Conservation (phyloP, 139 green algal genomes). For the Edaphochlamys debaryana region DNA sequence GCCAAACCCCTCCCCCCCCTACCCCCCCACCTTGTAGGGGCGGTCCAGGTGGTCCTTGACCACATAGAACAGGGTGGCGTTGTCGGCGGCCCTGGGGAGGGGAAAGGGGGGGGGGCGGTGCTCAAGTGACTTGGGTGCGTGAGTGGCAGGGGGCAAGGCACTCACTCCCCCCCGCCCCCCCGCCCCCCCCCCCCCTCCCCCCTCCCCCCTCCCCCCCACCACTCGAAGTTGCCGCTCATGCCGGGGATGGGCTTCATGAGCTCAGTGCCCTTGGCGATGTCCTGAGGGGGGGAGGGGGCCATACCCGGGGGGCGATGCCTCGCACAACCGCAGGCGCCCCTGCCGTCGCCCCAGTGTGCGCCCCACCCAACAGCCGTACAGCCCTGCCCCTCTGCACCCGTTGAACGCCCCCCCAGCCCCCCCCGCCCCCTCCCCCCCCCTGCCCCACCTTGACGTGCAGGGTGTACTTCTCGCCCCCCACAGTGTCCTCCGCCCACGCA, state of each 20-base stretch:
- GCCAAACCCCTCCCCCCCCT: neutral
- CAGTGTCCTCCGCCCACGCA: conserved; percentile 81
- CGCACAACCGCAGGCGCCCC: no score
- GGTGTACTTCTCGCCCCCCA: conserved; percentile 85
- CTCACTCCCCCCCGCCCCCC: no score
- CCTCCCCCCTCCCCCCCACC: no score
- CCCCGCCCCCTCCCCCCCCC: neutral
- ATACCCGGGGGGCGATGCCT: no score
- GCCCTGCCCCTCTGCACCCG: neutral
- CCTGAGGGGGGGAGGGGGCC: conserved; percentile 30
- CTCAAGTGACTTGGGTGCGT: no score
- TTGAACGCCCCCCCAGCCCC: neutral
- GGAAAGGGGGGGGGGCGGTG: no score
- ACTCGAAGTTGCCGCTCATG: conserved; percentile 67
- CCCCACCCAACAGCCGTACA: no score
- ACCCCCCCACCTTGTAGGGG: conserved; percentile 57
- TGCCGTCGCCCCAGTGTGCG: no score
- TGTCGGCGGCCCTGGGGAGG: conserved; percentile 80
- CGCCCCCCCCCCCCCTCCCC: no score
- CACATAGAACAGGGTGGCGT: conserved; percentile 78
- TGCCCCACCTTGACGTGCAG: conserved; percentile 75
- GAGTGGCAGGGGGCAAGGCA: no score
- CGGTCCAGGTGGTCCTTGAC: conserved; percentile 83
- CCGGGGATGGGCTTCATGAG: conserved; percentile 71
- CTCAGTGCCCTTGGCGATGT: conserved; percentile 64